phyloP scores from a whole-genome alignment of 179 eudicot species.

The Beta lomatogona region DNA sequence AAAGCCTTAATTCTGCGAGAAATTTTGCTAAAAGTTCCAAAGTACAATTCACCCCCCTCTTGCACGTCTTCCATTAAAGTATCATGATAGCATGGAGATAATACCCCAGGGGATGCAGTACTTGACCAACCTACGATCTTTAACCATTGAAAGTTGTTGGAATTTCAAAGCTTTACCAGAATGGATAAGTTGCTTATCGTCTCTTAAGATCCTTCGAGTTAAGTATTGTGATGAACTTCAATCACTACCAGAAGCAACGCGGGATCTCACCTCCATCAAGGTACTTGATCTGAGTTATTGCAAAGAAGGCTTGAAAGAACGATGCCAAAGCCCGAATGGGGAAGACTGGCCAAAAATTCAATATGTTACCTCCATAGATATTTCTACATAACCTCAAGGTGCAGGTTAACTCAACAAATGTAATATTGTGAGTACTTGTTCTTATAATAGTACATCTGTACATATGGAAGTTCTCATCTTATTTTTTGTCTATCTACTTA shows the following conservation, averaged over 20 bases:
- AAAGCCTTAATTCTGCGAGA: no score
- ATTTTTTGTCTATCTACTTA: no score
- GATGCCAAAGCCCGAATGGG: constrained; percentile 26
- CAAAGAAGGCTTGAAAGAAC: neutral
- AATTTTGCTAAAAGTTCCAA: no score
- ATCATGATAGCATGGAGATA: neutral
- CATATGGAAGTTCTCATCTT: no score
- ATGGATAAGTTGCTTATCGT: constrained; percentile 26
- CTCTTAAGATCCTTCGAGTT: constrained; percentile 19
- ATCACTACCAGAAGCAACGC: constrained; percentile 28
- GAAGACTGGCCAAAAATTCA: constrained; percentile 37
- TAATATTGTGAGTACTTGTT: no score
- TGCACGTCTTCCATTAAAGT: no score
- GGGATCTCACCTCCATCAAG: constrained; percentile 25
- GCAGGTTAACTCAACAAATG: no score
- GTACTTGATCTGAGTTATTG: neutral
- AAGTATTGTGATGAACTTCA: neutral
- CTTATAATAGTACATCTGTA: no score
- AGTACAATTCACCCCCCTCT: no score
- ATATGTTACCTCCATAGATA: constrained; percentile 11
- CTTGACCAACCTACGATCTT: constrained; percentile 21
- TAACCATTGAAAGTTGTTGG: constrained; percentile 2
- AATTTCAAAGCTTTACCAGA: constrained; percentile 25
- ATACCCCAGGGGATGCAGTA: constrained; percentile 24
- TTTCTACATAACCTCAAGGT: no score